These are phyloP conservation scores for Gnomoniopsis smithogilvyi DNA, from an alignment of 2,329 filamentous ascomycete species.

Conservation along the genomic window DNA sequence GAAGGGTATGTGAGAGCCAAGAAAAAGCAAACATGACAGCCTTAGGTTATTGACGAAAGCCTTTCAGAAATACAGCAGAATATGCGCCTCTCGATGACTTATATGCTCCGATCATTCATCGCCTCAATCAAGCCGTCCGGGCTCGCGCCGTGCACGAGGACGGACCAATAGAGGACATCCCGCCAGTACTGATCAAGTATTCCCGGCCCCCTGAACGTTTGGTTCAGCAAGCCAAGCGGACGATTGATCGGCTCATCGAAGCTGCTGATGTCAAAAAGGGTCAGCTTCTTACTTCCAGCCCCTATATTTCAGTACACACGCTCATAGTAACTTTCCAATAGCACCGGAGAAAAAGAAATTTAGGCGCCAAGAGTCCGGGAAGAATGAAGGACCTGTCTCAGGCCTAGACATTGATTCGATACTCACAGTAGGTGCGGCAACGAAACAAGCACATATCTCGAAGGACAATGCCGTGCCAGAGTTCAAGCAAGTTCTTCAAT, in stretches of 20 bases:
- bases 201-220: slow-evolving; percentile 69
- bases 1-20: slow-evolving; percentile 60
- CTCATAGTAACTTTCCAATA: slow-evolving; percentile 25
- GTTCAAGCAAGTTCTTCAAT: slow-evolving; percentile 73
- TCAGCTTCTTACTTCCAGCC: slow-evolving; percentile 27
- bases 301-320: not conserved
- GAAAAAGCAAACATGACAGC: not conserved
- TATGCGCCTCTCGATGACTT: slow-evolving; percentile 77
- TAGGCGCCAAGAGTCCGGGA: slow-evolving; percentile 66
- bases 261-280: slow-evolving; percentile 81
- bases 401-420: slow-evolving; percentile 84
- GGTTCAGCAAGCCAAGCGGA: slow-evolving; percentile 50
- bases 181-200: slow-evolving; percentile 67
- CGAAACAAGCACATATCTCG: slow-evolving; percentile 35
- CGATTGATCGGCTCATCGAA: slow-evolving; percentile 62
- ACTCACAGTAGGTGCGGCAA: slow-evolving; percentile 42
- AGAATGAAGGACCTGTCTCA: slow-evolving; percentile 64
- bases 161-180: slow-evolving; percentile 57
- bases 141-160: slow-evolving; percentile 75
- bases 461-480: slow-evolving; percentile 80
- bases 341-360: slow-evolving; percentile 79
- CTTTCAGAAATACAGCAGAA: slow-evolving; percentile 47
- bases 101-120: slow-evolving; percentile 83
- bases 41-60: not conserved
- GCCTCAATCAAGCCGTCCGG: slow-evolving; percentile 81